Evolutionary conservation across 2,329 filamentous ascomycete species (phyloP).

Genomic region (Cryphonectria naterciae): DNA sequence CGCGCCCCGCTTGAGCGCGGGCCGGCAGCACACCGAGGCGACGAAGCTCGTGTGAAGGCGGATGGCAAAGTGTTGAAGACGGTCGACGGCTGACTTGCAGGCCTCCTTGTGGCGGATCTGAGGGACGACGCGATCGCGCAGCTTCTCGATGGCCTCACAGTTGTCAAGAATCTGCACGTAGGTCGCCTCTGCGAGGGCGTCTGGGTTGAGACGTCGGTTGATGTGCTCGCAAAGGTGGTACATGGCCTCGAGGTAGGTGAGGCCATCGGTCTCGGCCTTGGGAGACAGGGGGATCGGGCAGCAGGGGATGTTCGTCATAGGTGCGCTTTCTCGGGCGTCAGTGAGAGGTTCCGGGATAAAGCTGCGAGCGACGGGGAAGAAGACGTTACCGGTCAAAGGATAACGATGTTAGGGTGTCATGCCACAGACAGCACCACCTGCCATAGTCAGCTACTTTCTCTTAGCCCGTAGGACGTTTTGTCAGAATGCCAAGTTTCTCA

Average conservation of each 20-base stretch:
- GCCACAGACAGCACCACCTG: slow-evolving; percentile 68
- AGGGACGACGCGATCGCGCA: slow-evolving; percentile 51
- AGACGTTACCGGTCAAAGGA: slow-evolving; percentile 62
- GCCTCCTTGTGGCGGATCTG: slow-evolving; percentile 63
- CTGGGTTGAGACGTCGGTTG: slow-evolving; percentile 60
- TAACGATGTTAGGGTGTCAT: slow-evolving; percentile 67
- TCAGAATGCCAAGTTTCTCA: slow-evolving; percentile 34
- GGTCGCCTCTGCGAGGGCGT: slow-evolving; percentile 52
- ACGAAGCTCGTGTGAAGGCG: slow-evolving; percentile 69
- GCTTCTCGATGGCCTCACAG: slow-evolving; percentile 58
- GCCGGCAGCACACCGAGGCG: slow-evolving; percentile 67
- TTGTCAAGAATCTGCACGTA: slow-evolving; percentile 62
- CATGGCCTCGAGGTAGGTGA: slow-evolving; percentile 67
- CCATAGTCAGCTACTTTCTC: slow-evolving; percentile 29
- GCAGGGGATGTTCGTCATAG: slow-evolving; percentile 64
- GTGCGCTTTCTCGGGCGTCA: slow-evolving; percentile 46
- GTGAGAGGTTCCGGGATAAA: neutral
- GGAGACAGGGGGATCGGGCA: slow-evolving; percentile 56
- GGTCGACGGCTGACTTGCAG: slow-evolving; percentile 67
- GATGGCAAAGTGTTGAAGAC: slow-evolving; percentile 66
- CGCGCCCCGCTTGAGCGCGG: slow-evolving; percentile 59
- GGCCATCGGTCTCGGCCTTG: slow-evolving; percentile 49
- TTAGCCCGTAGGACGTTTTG: neutral
- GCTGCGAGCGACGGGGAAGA: too few species aligned
- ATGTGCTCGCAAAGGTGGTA: slow-evolving; percentile 67